Base-by-base conservation (phyloP, 306 rosid species). In the Lablab purpureus region DNA sequence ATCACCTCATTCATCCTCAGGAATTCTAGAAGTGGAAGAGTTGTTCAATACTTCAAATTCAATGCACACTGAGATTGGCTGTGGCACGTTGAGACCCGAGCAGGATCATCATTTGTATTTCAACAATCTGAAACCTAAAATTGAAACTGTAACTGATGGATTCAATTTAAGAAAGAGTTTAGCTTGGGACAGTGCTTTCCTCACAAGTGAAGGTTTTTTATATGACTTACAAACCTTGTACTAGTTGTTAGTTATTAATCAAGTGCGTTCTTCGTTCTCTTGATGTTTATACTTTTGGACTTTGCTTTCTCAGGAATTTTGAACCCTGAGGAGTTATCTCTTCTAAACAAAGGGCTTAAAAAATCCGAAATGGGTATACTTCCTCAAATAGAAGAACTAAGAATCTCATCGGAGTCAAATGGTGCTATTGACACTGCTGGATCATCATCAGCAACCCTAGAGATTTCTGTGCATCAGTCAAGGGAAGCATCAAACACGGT, bases 181-280 rank as follows among this genome's bases (percentile, higher is more conserved):
- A 62, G 91, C 92, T 72, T 89, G 94, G 94, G 97, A 91, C 52
- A 83, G 40, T 80, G 91, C 90, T 7, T 89, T 91, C 71, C 87
- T 85, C 67, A 88, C 91, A 1, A 74, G 83, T 65, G 88, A 83
- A 87, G 97, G 97, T 88, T 67, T 36, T 30, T 67, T 7, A 23
- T 54, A 21, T 46, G 54, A 34, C 32, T 2, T 60, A 45, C 19
- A 14, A 27, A 28, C 2, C 12, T 59, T 72, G 54, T 9, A 10
- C 17, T 32, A 4, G 17, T 11, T 52, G 25, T 11, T 25, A 12
- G 22, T 10, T 23, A 17, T 12, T 25, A 22, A 15, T 6, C 13
- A 52, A 37, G 4, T 40, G 55, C n/a, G 43, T 13, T 7, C 2
- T 22, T 14, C 51, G 21, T 23, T 71, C 47, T 78, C 7, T 37